phyloP scores from a whole-genome alignment of 208 protist genomes.

The Leishmania major region DNA sequence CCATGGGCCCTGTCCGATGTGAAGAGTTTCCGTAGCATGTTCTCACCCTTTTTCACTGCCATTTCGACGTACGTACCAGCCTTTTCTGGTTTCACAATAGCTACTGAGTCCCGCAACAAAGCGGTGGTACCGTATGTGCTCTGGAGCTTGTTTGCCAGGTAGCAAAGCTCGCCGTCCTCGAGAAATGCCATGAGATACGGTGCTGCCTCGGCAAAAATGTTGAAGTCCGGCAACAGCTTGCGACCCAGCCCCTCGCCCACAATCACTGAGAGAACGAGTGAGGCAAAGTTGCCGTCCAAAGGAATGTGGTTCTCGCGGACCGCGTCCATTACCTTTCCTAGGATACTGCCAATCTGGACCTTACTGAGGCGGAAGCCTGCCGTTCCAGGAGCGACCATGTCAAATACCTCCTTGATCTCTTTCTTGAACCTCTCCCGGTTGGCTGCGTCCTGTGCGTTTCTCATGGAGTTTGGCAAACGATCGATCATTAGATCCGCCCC shows the following conservation, averaged over 20 bases:
- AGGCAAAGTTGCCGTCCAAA: slow-evolving; percentile 93
- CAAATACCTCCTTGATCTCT: slow-evolving; percentile 82
- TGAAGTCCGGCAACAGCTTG: slow-evolving; percentile 86
- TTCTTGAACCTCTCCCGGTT: slow-evolving; percentile 64
- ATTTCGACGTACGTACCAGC: slow-evolving; percentile 61
- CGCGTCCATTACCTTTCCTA: slow-evolving; percentile 75
- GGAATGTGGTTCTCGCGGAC: slow-evolving; percentile 82
- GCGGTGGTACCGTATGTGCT: slow-evolving; percentile 63
- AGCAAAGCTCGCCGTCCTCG: slow-evolving; percentile 71
- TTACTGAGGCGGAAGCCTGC: slow-evolving; percentile 80
- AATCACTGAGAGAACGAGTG: slow-evolving; percentile 90
- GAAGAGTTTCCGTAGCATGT: slow-evolving; percentile 27
- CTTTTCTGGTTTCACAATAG: slow-evolving; percentile 53
- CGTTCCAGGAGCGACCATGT: slow-evolving; percentile 71
- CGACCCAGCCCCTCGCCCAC: slow-evolving; percentile 92
- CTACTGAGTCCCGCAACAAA: slow-evolving; percentile 61
- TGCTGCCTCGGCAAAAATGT: slow-evolving; percentile 88
- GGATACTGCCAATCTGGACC: slow-evolving; percentile 81
- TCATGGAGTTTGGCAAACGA: slow-evolving; percentile 49
- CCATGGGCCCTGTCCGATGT: slow-evolving; percentile 13
- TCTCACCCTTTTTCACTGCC: slow-evolving; percentile 34
- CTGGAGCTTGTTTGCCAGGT: slow-evolving; percentile 70
- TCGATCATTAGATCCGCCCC: slow-evolving; percentile 93
- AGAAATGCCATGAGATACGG: slow-evolving; percentile 83
- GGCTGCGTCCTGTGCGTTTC: slow-evolving; percentile 18